Conservation (phyloP, 768 basidiomycete genomes). For the Lactarius akahatsu region DNA sequence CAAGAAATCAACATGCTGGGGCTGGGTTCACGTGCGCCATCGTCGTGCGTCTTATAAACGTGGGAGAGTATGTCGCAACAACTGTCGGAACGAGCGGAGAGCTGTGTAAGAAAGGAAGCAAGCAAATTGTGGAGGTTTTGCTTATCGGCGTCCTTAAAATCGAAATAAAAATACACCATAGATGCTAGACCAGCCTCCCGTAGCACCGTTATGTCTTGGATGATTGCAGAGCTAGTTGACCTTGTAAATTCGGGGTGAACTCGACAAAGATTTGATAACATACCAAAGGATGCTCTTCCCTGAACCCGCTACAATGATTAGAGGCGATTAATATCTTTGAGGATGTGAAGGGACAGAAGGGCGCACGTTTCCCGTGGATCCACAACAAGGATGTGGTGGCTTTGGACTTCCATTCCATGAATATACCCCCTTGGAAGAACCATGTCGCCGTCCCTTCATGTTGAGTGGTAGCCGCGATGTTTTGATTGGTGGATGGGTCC, state of each 20-base stretch:
- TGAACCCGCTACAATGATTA: neutral
- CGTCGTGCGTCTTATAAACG: neutral
- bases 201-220: neutral
- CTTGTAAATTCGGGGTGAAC: too few relatives aligned
- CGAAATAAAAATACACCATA: constrained; percentile 5
- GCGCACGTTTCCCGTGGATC: constrained; percentile 9
- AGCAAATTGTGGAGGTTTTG: neutral
- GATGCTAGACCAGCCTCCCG: neutral
- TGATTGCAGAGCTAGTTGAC: constrained; percentile 4
- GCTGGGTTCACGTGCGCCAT: neutral
- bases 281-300: constrained; percentile 5
- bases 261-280: neutral
- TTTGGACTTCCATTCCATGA: neutral
- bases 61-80: neutral
- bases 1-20: neutral
- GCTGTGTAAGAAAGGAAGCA: neutral
- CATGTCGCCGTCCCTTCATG: neutral
- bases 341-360: neutral
- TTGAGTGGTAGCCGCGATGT: neutral
- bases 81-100: neutral
- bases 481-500: neutral
- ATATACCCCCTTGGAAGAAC: neutral
- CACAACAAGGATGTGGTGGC: neutral
- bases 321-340: neutral
- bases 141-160: neutral